These are phyloP conservation scores for Beauveria varroae DNA, from an alignment of 2,329 filamentous ascomycete species.

Conservation along the genomic window DNA sequence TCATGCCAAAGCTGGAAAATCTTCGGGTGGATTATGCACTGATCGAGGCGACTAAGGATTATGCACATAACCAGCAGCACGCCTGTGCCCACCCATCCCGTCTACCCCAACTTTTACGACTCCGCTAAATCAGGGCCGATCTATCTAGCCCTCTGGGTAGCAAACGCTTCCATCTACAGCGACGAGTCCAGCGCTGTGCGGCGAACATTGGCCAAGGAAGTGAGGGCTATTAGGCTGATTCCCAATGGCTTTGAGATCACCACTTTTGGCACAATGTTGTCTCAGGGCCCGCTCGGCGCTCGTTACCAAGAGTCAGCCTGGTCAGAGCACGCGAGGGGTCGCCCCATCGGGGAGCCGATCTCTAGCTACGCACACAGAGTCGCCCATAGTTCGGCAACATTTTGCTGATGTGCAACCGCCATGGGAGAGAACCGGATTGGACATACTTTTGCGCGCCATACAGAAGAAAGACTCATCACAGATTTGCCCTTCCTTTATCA, in stretches of 20 bases:
- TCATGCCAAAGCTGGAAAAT: slow-evolving; percentile 10
- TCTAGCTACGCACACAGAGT: slow-evolving; percentile 17
- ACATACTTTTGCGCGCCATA: slow-evolving; percentile 24
- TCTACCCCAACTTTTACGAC: slow-evolving; percentile 10
- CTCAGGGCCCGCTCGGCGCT: slow-evolving; percentile 5
- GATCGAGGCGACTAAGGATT: background rate
- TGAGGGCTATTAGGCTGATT: background rate
- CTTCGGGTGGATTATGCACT: slow-evolving; percentile 11
- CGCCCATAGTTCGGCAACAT: background rate
- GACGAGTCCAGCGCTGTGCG: background rate
- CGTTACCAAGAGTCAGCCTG: slow-evolving; percentile 13
- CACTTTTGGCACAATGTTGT: slow-evolving; percentile 18
- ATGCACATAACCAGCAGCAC: slow-evolving; percentile 7
- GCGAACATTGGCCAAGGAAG: background rate
- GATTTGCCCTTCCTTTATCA: slow-evolving; percentile 20
- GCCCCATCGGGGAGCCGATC: slow-evolving; percentile 17
- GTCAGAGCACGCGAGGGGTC: slow-evolving; percentile 15
- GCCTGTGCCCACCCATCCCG: background rate
- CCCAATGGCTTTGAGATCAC: slow-evolving; percentile 24
- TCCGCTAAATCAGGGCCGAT: background rate
- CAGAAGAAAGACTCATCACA: slow-evolving; percentile 20
- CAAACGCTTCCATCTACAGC: background rate
- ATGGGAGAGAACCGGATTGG: slow-evolving; percentile 15
- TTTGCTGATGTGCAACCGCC: slow-evolving; percentile 13
- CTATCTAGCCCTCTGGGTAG: background rate